Conservation (phyloP, 179 eudicot species). For the Amaranthus tricolor region DNA sequence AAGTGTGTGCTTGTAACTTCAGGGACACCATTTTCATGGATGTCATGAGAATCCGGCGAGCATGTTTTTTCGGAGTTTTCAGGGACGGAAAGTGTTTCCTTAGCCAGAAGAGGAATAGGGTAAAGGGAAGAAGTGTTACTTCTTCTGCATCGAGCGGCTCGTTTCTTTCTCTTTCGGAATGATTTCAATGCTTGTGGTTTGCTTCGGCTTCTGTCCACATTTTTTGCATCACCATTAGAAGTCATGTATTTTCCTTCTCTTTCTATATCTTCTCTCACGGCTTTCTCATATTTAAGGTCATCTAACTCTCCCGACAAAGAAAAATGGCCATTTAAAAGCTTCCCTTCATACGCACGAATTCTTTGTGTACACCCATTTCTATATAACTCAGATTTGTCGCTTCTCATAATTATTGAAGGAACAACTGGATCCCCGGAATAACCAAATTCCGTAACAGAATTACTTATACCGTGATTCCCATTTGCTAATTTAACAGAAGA, state of each 20-base stretch:
- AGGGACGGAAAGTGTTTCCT: conserved; percentile 23
- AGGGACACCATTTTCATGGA: conserved; percentile 21
- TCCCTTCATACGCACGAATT: conserved; percentile 73
- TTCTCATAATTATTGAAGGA: conserved; percentile 59
- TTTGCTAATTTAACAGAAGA: conserved; percentile 1
- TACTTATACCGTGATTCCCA: conserved; percentile 8
- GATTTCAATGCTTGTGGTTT: conserved; percentile 22
- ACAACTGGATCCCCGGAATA: conserved; percentile 39
- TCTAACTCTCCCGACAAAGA: conserved; percentile 35
- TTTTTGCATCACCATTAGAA: conserved; percentile 10
- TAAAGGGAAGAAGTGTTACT: conserved; percentile 13
- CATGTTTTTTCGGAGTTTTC: conserved; percentile 15
- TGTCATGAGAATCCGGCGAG: conserved; percentile 17
- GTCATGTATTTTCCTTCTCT: conserved; percentile 10
- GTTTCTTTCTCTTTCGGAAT: conserved; percentile 32
- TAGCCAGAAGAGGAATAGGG: conserved; percentile 13
- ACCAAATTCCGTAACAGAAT: conserved; percentile 12
- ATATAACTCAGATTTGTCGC: conserved; percentile 54
- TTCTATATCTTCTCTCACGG: conserved; percentile 21
- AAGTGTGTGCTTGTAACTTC: conserved; percentile 5
- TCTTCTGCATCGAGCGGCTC: conserved; percentile 23
- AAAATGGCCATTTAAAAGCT: conserved; percentile 41
- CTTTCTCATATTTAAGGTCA: conserved; percentile 30
- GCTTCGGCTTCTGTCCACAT: conserved; percentile 14
- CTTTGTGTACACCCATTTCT: conserved; percentile 85